Evolutionary conservation across 1,284 basidiomycete genomes (phyloP), one percentile per base, ranked within the genome.

Genomic region (Apiotrichum brassicae): DNA sequence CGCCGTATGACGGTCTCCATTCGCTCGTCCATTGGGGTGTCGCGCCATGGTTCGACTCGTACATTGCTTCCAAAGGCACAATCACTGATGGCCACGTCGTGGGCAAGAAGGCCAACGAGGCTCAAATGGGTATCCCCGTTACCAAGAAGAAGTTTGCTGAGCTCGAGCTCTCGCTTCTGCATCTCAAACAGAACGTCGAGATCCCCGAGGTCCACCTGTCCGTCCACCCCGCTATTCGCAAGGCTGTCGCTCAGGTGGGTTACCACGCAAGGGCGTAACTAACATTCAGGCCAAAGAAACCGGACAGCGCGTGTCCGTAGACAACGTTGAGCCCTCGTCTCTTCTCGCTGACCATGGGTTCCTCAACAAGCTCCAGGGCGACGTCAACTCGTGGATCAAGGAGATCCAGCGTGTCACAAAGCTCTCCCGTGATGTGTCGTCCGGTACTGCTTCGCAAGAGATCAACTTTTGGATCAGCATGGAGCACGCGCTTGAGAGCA

Each of bases 141-240:
- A 93, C 94, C 28, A 97, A 95, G 81, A 94, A 94, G 79, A 97
- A 97, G 75, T 97, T 98, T 67, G 93, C 94, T 16, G 94, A 99
- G 68, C 82, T 98, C 50, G 94, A 98, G 71, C 77, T 97, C n/a
- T 94, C 89, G 6, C 77, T 98, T 8, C 77, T 97, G 6, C 95
- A 98, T 67, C 79, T 98, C 3, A 95, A 98, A 69, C 94, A 98
- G 74, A 97, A 97, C 65, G 93, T 97, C 58, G 94, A 97, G 75
- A 97, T 99, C 41, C 95, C 95, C 0, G 91, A 97, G 71, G 95
- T 92, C 14, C 85, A 91, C 57, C 83, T 99, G 19, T 79, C 86
- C 53, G 87, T 97, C 38, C 93, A 98, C 66, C 91, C 92, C 18
- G 79, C 82, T 56, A 88, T 99, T 52, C 83, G 90, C 54, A 80